A percentile compares a stretch with the other conserved stretches of the same genome.
These are phyloP conservation scores for Manihot esculenta DNA, from an alignment of 441 rosid genomes.

Conservation along the genomic window DNA sequence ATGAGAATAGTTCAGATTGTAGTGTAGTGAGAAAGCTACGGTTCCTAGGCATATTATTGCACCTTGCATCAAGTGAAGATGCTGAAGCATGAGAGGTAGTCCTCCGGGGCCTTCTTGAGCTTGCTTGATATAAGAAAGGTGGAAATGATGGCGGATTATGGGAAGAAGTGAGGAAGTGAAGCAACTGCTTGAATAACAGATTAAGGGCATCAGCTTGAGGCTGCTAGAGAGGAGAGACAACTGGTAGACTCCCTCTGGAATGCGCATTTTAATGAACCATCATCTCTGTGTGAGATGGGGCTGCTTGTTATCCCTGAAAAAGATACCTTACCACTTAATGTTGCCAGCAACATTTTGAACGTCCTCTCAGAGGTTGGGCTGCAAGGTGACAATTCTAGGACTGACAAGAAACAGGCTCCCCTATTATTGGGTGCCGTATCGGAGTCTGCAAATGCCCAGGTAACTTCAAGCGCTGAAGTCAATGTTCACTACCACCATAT, in stretches of 20 bases:
- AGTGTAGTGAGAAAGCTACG: conserved; percentile 59
- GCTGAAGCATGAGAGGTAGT: conserved; percentile 78
- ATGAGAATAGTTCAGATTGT: conserved; percentile 72
- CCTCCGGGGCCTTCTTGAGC: conserved; percentile 67
- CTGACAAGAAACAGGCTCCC: conserved; percentile 56
- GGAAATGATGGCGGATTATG: conserved; percentile 31
- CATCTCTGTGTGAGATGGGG: conserved; percentile 66
- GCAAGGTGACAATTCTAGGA: conserved; percentile 38
- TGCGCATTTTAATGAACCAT: conserved; percentile 67
- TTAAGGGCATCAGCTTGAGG: conserved; percentile 54
- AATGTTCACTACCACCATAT: conserved; percentile 15
- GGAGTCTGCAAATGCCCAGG: conserved; percentile 20
- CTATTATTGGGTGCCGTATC: conserved; percentile 44
- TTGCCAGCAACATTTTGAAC: conserved; percentile 83
- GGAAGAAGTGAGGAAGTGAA: conserved; percentile 58
- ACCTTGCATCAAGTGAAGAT: conserved; percentile 75
- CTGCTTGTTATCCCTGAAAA: conserved; percentile 84
- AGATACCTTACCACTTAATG: conserved; percentile 81
- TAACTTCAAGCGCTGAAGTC: conserved; percentile 12
- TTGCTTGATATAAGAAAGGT: conserved; percentile 46
- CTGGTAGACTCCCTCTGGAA: conserved; percentile 80
- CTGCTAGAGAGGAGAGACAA: conserved; percentile 81
- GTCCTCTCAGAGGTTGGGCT: conserved; percentile 80
- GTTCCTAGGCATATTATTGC: conserved; percentile 74
- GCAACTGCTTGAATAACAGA: conserved; percentile 68